Conservation (phyloP, 306 rosid species). For the Cicer cuneatum region DNA sequence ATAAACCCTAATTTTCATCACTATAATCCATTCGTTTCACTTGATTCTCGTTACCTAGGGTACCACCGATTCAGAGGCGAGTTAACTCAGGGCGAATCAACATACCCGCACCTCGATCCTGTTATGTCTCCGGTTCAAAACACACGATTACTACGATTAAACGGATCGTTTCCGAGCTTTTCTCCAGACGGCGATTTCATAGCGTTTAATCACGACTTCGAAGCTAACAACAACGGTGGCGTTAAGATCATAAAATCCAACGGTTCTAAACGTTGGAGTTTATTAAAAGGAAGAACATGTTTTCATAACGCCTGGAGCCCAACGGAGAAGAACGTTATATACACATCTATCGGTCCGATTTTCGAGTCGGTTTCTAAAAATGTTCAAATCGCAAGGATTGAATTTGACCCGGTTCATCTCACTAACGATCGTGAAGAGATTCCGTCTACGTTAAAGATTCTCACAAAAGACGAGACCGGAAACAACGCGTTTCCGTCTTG, state of each 20-base stretch:
- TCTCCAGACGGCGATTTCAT: constrained; percentile 64
- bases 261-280: constrained; percentile 68
- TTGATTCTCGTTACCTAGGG: constrained; percentile 60
- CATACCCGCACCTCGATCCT: constrained; percentile 57
- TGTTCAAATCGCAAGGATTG: constrained; percentile 76
- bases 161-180: constrained; percentile 69
- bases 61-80: constrained; percentile 90
- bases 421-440: constrained; percentile 50
- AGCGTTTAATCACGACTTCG: constrained; percentile 57
- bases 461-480: constrained; percentile 63
- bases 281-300: constrained; percentile 59
- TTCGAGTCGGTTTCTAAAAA: constrained; percentile 58
- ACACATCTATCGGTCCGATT: constrained; percentile 75
- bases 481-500: constrained; percentile 84
- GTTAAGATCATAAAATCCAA: constrained; percentile 61
- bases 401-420: constrained; percentile 53
- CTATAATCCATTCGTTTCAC: constrained; percentile 80
- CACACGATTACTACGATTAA: constrained; percentile 59
- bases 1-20: constrained; percentile 72
- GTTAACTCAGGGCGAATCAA: constrained; percentile 56
- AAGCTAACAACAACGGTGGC: constrained; percentile 16
- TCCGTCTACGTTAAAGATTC: constrained; percentile 49
- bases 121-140: constrained; percentile 56
- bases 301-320: constrained; percentile 80
- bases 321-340: constrained; percentile 64